Evolutionary conservation across 225 moss, liverwort and hornwort genomes (phyloP), one percentile per base, ranked within the genome.

Genomic region (Physcomitrium patens): DNA sequence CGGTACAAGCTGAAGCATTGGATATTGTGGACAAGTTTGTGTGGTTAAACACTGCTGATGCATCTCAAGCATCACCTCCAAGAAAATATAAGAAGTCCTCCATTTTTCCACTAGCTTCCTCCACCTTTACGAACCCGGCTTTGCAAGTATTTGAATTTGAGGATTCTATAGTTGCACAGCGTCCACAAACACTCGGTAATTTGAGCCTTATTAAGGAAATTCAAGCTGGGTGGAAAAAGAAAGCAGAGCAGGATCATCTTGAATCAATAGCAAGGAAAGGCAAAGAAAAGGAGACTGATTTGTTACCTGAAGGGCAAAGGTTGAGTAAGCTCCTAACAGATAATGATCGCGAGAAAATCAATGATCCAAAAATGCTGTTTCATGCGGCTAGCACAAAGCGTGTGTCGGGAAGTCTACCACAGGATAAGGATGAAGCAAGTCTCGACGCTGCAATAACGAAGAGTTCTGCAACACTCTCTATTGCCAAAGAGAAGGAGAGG

Each of bases 21-120:
- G 90, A 91, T 65, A 96, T 96, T 91, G 95, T 96, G 67, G 95
- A 96, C 78, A 96, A 96, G 78, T 84, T 96, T 24, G 95, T 96
- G 17, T 96, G 95, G 95, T 72, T 96, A 46, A 93, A 96, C 77
- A 86, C 83, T 23, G 87, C 76, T 45, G 95, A 85, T 65, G 75
- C 76, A 58, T 69, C 91, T 43, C 83, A 90, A 52, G 63, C 90
- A 17, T 84, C 84, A 55, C 84, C 81, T 51, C 87, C 84, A 59
- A 81, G 79, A 71, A 87, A 79, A 56, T 88, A 79, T 13, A 86
- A 84, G 69, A 84, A 87, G 52, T 83, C 89, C 50, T 90, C 89
- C 68, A 81, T 84, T 60, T 78, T 77, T 68, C 82, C 90, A 47
- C 69, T 84, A 46, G 81, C 83, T 60, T 75, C 84, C 74, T 85